A percentile compares a stretch with the other conserved stretches of the same genome.
Evolutionary conservation across 305 asterid species (phyloP).

Genomic region (Fraxinus albicans): DNA sequence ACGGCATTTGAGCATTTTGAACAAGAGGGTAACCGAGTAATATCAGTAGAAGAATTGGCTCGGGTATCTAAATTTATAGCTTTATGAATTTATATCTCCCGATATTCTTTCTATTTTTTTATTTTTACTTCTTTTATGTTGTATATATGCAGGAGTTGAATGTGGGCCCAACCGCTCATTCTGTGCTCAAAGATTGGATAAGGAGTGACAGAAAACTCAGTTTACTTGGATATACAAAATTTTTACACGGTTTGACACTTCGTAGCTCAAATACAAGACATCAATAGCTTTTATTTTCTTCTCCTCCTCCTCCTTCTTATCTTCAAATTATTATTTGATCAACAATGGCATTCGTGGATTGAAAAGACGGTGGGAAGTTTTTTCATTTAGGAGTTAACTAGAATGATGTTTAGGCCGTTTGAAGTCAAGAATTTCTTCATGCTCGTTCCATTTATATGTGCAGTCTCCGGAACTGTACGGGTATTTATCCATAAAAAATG

Average conservation of each 20-base stretch:
- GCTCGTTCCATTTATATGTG: neutral
- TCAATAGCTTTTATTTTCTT: conserved; percentile 32
- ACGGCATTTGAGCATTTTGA: conserved; percentile 75
- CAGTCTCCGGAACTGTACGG: neutral
- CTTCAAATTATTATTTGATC: conserved; percentile 24
- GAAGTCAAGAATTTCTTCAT: neutral
- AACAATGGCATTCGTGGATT: conserved; percentile 13
- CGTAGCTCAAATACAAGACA: conserved; percentile 74
- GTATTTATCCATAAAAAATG: neutral
- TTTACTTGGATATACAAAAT: conserved; percentile 77
- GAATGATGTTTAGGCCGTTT: conserved; percentile 1
- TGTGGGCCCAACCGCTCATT: conserved; percentile 69
- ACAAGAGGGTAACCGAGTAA: conserved; percentile 75
- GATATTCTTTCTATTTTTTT: neutral
- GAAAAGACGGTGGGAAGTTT: neutral
- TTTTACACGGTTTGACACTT: conserved; percentile 88
- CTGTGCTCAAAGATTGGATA: conserved; percentile 79
- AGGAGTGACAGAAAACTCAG: conserved; percentile 70
- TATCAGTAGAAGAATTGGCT: conserved; percentile 82
- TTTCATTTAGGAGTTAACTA: conserved; percentile 5
- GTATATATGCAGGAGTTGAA: conserved; percentile 65
- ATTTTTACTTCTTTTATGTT: too few species aligned
- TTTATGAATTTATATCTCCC: neutral
- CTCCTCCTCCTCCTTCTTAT: neutral
- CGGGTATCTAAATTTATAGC: conserved; percentile 52